phyloP scores from a whole-genome alignment of 2,329 filamentous ascomycete genomes.

The Aspergillus puulaauensis region DNA sequence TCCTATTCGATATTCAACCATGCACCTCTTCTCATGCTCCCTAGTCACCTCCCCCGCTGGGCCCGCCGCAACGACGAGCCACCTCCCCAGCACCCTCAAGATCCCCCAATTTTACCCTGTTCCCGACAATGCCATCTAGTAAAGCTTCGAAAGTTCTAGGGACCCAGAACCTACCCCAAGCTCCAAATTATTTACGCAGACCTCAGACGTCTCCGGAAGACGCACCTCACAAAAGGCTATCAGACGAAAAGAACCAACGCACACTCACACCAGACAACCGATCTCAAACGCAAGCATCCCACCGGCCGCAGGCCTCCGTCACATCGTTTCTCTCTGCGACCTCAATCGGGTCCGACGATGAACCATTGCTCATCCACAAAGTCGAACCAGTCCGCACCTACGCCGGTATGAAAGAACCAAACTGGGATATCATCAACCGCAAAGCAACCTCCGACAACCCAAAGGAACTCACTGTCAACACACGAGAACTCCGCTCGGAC shows the following conservation, averaged over 20 bases:
- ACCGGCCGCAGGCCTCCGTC: constrained; percentile 18
- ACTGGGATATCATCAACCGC: constrained; percentile 24
- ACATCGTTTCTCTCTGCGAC: constrained; percentile 19
- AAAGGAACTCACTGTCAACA: constrained; percentile 15
- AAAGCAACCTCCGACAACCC: constrained; percentile 6
- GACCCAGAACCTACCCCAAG: constrained; percentile 31
- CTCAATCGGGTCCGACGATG: constrained; percentile 15
- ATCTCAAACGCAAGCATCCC: constrained; percentile 4
- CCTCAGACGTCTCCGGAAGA: constrained; percentile 20
- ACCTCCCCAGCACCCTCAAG: constrained; percentile 37
- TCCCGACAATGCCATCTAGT: constrained; percentile 34
- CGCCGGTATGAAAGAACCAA: constrained; percentile 20
- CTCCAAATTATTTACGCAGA: constrained; percentile 25
- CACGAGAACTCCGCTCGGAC: constrained; percentile 13
- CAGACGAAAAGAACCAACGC: constrained; percentile 13
- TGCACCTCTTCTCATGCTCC: neutral
- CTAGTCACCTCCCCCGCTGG: constrained; percentile 8
- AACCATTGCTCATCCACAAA: constrained; percentile 15
- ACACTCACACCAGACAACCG: constrained; percentile 11
- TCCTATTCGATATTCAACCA: neutral
- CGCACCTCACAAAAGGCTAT: constrained; percentile 14
- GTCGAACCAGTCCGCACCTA: constrained; percentile 17
- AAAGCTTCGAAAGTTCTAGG: constrained; percentile 32
- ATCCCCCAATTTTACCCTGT: constrained; percentile 39
- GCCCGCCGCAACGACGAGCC: constrained; percentile 31